A percentile compares a stretch with the other conserved stretches of the same genome.
These are phyloP conservation scores for Ambrosiella xylebori DNA, from an alignment of 2,329 filamentous ascomycete species.

Conservation along the genomic window DNA sequence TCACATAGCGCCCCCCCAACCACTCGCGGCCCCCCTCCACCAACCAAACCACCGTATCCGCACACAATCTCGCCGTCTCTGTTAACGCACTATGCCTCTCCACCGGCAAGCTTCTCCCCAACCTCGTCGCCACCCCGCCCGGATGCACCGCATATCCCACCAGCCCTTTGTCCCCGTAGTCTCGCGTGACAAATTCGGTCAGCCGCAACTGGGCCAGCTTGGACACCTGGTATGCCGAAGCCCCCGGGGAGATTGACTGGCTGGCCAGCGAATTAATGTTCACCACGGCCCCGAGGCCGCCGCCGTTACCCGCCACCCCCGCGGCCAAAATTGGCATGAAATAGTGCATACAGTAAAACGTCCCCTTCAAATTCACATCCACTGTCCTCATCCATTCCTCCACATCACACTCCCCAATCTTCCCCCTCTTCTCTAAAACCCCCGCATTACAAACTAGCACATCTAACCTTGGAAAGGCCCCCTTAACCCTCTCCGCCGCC, in stretches of 20 bases:
- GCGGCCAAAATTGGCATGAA: conserved; percentile 28
- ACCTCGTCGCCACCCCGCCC: conserved; percentile 23
- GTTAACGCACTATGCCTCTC: conserved; percentile 14
- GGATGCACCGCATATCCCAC: conserved; percentile 25
- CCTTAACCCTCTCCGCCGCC: conserved; percentile 16
- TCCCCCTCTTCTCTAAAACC: conserved; percentile 21
- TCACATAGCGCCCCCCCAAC: conserved; percentile 28
- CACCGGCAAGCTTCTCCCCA: conserved; percentile 7
- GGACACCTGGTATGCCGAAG: conserved; percentile 27
- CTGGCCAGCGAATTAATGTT: conserved; percentile 30
- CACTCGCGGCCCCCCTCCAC: conserved; percentile 25
- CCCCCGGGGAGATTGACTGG: conserved; percentile 20
- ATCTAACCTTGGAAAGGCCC: conserved; percentile 22
- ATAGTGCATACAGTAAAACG: conserved; percentile 26
- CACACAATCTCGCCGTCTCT: conserved; percentile 24
- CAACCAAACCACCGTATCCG: conserved; percentile 28
- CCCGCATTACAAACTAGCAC: conserved; percentile 29
- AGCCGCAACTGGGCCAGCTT: conserved; percentile 34
- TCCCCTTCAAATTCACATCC: conserved; percentile 34
- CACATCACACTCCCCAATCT: conserved; percentile 23
- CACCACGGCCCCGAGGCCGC: conserved; percentile 20
- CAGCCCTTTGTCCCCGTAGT: conserved; percentile 27
- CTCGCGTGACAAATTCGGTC: conserved; percentile 29
- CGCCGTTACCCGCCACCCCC: neutral
- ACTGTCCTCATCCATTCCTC: conserved; percentile 29